These are phyloP conservation scores for Fragilariopsis cylindrus DNA, from an alignment of 108 stramenopile genomes.

Conservation along the genomic window DNA sequence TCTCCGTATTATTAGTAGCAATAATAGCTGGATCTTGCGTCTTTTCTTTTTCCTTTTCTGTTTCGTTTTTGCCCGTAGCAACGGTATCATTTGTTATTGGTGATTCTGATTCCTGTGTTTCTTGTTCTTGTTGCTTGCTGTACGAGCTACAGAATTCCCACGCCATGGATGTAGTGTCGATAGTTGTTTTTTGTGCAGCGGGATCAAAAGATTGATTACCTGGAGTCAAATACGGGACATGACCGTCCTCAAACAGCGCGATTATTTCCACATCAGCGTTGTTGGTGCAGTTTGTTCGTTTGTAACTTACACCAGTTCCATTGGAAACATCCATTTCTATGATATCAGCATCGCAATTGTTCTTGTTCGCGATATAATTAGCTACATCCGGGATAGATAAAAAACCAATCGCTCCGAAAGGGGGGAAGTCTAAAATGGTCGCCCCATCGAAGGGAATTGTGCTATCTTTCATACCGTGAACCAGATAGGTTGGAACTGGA, in stretches of 20 bases:
- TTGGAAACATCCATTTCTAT: background rate
- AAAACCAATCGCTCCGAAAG: background rate
- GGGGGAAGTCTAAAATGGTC: background rate
- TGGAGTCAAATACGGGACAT: slow-evolving; percentile 14
- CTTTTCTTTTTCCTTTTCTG: background rate
- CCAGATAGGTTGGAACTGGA: slow-evolving; percentile 21
- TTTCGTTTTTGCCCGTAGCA: background rate
- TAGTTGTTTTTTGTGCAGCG: background rate
- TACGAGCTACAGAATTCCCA: slow-evolving; percentile 32
- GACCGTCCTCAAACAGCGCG: slow-evolving; percentile 16
- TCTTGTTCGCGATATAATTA: background rate
- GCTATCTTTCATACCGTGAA: slow-evolving; percentile 21
- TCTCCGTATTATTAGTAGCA: no score
- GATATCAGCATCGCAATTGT: background rate
- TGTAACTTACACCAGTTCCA: background rate
- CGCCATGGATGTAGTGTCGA: slow-evolving; percentile 34
- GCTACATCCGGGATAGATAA: background rate
- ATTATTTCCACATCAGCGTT: slow-evolving; percentile 24
- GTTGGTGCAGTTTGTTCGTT: slow-evolving; percentile 24
- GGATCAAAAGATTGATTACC: background rate
- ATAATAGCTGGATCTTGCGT: background rate
- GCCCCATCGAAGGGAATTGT: slow-evolving; percentile 9
- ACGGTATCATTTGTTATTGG: background rate
- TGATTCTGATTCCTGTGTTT: background rate
- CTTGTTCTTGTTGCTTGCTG: background rate